Evolutionary conservation across 192 early-diverging fungal species (phyloP), one percentile per base, ranked within the genome.

Genomic region (Backusella sp.): DNA sequence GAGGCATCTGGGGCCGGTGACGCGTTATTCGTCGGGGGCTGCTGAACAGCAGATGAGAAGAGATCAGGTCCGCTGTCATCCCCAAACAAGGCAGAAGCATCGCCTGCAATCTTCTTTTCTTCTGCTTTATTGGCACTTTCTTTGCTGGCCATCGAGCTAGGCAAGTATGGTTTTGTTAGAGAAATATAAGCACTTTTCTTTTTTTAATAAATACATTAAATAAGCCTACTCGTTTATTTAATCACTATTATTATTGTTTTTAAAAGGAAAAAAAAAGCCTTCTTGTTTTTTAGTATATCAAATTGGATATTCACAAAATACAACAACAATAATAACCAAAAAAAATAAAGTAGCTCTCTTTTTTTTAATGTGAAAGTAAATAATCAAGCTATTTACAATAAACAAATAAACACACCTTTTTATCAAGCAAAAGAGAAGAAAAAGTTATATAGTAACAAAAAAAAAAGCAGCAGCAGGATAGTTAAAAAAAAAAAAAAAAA

Each of bases 1-100:
- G 41, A 39, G n/a, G 68, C 41, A 44, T 71, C 42, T 23, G 41
- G n/a, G 4, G 70, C 21, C 12, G 70, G 26, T 44, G 36, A 28
- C 28, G 66, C 66, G 28, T 32, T 68, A 62, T 28, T 62, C 9
- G 56, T 12, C 26, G 12, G 28, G 4, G 56, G 26, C n/a, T 23
- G 56, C 12, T 62, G 72, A 17, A 59, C 52, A 62, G 41, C 46
- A 37, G 53, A 56, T 39, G 56, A 65, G 34, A 73, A 73, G 19
- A 65, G 53, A 73, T 73, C 72, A 65, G 53, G 28, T 23, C 42
- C 70, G 46, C 19, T 17, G n/a, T 46, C 37, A 53, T 23, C 75
- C 21, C 74, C 74, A 46, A 76, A 76, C 28, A 76, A 59, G 32
- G 67, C 67, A 69, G 62, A 67, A 15, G 75, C 75, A 76, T 76